Evolutionary conservation across 192 early-diverging fungal species (phyloP).

Genomic region (Polychytrium aggregatum): DNA sequence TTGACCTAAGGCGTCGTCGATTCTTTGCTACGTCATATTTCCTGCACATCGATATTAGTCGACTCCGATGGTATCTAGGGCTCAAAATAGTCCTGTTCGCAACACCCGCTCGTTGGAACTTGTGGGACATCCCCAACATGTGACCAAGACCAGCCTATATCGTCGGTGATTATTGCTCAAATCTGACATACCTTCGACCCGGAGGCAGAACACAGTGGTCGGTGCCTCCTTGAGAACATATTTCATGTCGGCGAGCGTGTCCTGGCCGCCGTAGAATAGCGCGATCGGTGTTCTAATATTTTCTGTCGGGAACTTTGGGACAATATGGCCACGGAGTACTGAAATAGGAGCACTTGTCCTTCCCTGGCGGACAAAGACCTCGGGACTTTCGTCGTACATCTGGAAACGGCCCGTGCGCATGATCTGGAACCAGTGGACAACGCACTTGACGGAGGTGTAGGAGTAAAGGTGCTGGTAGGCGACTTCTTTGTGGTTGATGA

Average conservation of each 20-base stretch:
- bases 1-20: no score
- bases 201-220: conserved; percentile 22
- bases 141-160: no score
- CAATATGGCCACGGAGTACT: conserved; percentile 51
- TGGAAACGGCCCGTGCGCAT: conserved; percentile 75
- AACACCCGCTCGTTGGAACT: conserved; percentile 36
- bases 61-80: no score
- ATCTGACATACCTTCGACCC: conserved; percentile 19
- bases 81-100: conserved; percentile 43
- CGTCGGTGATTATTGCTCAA: background rate
- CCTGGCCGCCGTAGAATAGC: conserved; percentile 80
- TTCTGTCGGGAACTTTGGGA: conserved; percentile 61
- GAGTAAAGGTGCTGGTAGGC: conserved; percentile 82
- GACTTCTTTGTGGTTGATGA: conserved; percentile 62
- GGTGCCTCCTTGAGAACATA: conserved; percentile 22
- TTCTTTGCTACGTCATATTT: no score
- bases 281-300: conserved; percentile 80
- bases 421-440: conserved; percentile 97
- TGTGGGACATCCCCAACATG: no score
- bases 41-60: no score
- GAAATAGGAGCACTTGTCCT: no score
- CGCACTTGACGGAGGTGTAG: conserved; percentile 75
- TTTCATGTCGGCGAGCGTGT: conserved; percentile 69
- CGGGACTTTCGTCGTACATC: conserved; percentile 85
- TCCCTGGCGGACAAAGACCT: no score